These are phyloP conservation scores for Polymyxa betae DNA, from an alignment of 208 protist genomes.

Conservation along the genomic window DNA sequence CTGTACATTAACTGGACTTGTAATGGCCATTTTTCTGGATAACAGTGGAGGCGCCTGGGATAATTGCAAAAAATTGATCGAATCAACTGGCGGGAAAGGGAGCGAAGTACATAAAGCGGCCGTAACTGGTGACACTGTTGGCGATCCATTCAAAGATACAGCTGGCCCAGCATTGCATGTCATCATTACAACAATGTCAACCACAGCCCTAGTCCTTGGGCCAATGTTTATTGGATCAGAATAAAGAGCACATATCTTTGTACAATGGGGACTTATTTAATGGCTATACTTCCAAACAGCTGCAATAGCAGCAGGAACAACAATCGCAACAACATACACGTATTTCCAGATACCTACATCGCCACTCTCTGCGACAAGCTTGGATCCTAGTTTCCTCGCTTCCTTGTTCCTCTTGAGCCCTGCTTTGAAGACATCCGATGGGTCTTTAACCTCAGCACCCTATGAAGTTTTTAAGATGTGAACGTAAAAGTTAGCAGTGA, in stretches of 20 bases:
- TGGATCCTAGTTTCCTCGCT: neutral
- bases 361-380: neutral
- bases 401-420: neutral
- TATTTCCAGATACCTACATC: conserved; percentile 10
- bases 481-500: neutral
- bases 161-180: conserved; percentile 89
- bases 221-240: conserved; percentile 69
- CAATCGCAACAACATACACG: neutral
- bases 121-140: conserved; percentile 93
- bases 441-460: conserved; percentile 5
- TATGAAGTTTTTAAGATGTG: neutral
- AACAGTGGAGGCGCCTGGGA: conserved; percentile 94
- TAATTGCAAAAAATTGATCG: conserved; percentile 95
- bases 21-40: conserved; percentile 88
- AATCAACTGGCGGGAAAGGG: conserved; percentile 85
- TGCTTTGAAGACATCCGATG: neutral
- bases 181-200: conserved; percentile 92
- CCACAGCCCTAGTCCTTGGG: conserved; percentile 89
- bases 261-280: neutral
- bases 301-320: neutral
- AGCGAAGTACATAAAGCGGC: conserved; percentile 80
- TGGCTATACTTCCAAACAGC: neutral
- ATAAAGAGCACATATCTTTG: conserved; percentile 36
- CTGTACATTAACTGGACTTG: conserved; percentile 84
- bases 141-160: conserved; percentile 94